Conservation (phyloP, 495 filamentous ascomycete species). For the Pyrenula aspistea region DNA sequence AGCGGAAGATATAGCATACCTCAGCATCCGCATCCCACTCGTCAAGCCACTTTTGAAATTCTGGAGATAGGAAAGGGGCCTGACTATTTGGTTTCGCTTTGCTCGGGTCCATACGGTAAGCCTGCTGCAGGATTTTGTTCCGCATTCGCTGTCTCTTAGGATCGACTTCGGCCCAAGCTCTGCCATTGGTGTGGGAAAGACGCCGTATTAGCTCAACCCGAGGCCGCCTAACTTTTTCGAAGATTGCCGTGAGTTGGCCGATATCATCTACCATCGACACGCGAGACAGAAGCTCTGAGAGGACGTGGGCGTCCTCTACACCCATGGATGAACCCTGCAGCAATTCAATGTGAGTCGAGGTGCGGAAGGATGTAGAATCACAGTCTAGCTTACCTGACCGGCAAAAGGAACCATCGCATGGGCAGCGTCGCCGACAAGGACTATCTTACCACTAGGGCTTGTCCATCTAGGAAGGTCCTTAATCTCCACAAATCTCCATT, state of each 20-base stretch:
- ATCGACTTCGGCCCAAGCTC: background rate
- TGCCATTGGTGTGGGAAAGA: background rate
- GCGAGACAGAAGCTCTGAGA: background rate
- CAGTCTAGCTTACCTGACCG: background rate
- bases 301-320: background rate
- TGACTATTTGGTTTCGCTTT: background rate
- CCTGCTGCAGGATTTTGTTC: background rate
- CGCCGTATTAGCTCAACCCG: background rate
- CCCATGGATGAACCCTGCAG: background rate
- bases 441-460: conserved; percentile 44
- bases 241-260: background rate
- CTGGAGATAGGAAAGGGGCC: background rate
- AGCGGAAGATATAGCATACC: too few relatives aligned
- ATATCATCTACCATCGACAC: background rate
- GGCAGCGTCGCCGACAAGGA: conserved; percentile 56
- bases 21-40: background rate
- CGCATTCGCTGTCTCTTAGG: background rate
- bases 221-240: background rate
- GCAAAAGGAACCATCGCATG: conserved; percentile 23
- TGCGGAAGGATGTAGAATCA: too few relatives aligned
- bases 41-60: background rate
- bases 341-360: too few relatives aligned
- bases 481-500: background rate
- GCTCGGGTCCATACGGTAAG: background rate
- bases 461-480: conserved; percentile 45